Evolutionary conservation across 768 basidiomycete genomes (phyloP).

Genomic region (Agaricus subrufescens): DNA sequence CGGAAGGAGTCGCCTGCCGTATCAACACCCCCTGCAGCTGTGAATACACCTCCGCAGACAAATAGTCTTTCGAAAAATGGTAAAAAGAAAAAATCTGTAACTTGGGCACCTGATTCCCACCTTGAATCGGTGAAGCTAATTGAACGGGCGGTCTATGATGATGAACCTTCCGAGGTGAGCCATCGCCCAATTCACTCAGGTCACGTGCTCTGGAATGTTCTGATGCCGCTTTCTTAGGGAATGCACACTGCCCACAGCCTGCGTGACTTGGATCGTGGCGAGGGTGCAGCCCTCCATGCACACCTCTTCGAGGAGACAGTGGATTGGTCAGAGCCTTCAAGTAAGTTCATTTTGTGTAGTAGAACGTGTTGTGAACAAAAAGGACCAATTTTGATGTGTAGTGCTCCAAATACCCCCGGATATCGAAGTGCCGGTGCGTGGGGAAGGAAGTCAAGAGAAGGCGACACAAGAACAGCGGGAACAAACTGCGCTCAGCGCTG

Average conservation of each 20-base stretch:
- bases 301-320: constrained; percentile 81
- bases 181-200: constrained; percentile 26
- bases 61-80: constrained; percentile 32
- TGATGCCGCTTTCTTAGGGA: constrained; percentile 52
- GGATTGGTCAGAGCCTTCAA: constrained; percentile 79
- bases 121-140: constrained; percentile 76
- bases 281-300: constrained; percentile 80
- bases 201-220: constrained; percentile 25
- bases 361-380: constrained; percentile 8
- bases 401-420: constrained; percentile 62
- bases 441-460: constrained; percentile 67
- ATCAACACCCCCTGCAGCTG: constrained; percentile 47
- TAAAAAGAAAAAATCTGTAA: constrained; percentile 74
- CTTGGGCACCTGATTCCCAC: constrained; percentile 70
- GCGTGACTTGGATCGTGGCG: constrained; percentile 84
- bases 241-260: constrained; percentile 64
- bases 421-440: constrained; percentile 50
- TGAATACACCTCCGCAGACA: constrained; percentile 28
- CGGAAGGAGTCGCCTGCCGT: constrained; percentile 60
- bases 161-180: constrained; percentile 86
- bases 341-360: constrained; percentile 46
- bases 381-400: constrained; percentile 24
- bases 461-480: constrained; percentile 71
- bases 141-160: constrained; percentile 85
- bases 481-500: constrained; percentile 66